Evolutionary conservation across 345 rosid species (phyloP), one percentile per base, ranked within the genome.

Genomic region (Citrus australasica): DNA sequence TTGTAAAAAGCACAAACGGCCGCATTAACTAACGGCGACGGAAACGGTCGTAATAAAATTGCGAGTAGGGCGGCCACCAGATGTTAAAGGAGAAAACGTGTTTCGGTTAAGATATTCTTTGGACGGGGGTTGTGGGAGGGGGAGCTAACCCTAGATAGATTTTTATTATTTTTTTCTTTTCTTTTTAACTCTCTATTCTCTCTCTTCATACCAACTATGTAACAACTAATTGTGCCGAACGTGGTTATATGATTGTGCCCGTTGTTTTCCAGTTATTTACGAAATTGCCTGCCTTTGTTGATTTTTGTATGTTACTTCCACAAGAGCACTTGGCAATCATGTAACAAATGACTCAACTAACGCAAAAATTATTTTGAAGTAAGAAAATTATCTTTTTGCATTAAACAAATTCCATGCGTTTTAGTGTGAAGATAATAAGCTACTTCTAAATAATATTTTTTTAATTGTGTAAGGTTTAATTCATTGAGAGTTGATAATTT

Each of bases 131-230:
- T 19, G 3, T 40, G 2, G 30, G 56, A 22, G 65, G 22, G 16
- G 27, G 17, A 71, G 79, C 75, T 63, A 82, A 65, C 83, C 80
- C 82, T 78, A 74, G 81, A 71, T 78, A 74, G 81, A 67, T 80
- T 16, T 38, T 24, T 7, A 38, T 38, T 38, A 38, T 38, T 38
- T 6, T 69, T 25, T 25, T 25, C 27, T 35, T 1, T 69, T 35
- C 0, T 42, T 42, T 37, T 3, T 17, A 7, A 22, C 21, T 9
- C 16, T 33, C 25, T 2, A 10, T 28, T 81, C 67, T 67, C 58
- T 77, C 24, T 25, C 37, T 73, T 17, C 59, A 19, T 4, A 69
- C 16, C 46, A 7, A 37, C 33, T 1, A 9, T 11, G 32, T 9
- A 6, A 22, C 69, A 21, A 66, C 79, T 32, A 33, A 7, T 24